Percentiles rank a stretch among this genome's conserved stretches.
Conservation (phyloP, 768 basidiomycete species). For the Agaricus blazei region DNA sequence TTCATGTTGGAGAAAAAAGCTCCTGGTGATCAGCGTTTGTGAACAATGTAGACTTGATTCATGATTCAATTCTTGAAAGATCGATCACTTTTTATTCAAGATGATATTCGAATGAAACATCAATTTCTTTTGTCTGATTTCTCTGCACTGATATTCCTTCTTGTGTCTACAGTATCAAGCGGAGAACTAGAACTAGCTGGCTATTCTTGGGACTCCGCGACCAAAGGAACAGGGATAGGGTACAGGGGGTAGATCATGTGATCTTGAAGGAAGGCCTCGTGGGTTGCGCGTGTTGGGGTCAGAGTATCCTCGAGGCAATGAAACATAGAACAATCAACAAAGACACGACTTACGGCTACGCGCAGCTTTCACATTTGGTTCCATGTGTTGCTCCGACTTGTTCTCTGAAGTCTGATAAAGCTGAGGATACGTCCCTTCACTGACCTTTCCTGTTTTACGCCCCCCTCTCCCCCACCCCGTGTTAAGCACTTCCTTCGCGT, state of each 20-base stretch:
- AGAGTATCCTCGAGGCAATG: slow-evolving; percentile 5
- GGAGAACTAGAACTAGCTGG: too few relatives aligned
- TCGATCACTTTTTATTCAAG: too few relatives aligned
- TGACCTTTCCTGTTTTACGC: neutral
- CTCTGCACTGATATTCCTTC: too few relatives aligned
- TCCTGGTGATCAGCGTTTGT: neutral
- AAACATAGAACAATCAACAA: slow-evolving; percentile 3
- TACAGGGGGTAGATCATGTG: neutral
- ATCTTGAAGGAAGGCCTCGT: neutral
- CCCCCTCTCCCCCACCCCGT: neutral
- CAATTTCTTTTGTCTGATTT: too few relatives aligned
- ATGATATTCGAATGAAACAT: too few relatives aligned
- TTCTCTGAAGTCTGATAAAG: neutral
- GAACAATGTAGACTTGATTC: too few relatives aligned
- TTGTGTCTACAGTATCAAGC: too few relatives aligned
- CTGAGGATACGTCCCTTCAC: neutral
- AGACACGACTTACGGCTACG: neutral
- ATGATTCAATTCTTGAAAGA: too few relatives aligned
- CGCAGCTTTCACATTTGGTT: neutral
- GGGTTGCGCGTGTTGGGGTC: slow-evolving; percentile 1
- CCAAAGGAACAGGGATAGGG: too few relatives aligned
- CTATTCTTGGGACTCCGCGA: too few relatives aligned
- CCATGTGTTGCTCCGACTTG: slow-evolving; percentile 7
- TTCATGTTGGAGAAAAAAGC: neutral
- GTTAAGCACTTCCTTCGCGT: neutral